Percentiles rank a stretch among this genome's conserved stretches.
Evolutionary conservation across 2,329 filamentous ascomycete genomes (phyloP).

Genomic region (Botrytis galanthina): DNA sequence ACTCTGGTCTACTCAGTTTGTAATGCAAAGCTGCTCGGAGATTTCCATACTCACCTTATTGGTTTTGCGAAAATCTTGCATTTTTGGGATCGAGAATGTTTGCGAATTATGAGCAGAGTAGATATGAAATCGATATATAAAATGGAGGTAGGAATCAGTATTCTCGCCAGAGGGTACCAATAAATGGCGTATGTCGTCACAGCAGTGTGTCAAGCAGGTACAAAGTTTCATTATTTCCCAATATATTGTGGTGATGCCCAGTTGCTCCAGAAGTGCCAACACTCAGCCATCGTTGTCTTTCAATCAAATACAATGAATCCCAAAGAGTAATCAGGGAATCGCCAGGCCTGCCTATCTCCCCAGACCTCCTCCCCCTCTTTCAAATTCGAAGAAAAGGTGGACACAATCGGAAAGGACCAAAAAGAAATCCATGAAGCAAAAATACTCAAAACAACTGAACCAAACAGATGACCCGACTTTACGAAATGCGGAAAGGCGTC

Average conservation of each 20-base stretch:
- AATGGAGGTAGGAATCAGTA: no score
- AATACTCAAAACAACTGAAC: neutral
- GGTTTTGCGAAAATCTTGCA: neutral
- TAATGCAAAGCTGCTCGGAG: neutral
- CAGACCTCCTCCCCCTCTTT: no score
- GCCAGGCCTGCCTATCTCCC: no score
- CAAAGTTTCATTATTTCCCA: no score
- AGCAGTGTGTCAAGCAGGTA: neutral
- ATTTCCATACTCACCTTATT: neutral
- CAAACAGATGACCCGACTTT: neutral
- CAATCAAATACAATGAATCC: neutral
- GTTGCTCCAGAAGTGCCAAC: no score
- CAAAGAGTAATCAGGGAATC: neutral
- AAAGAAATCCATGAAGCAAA: neutral
- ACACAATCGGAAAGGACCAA: neutral
- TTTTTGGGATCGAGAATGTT: neutral
- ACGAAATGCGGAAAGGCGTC: neutral
- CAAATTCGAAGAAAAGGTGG: neutral
- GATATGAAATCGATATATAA: neutral
- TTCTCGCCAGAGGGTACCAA: neutral
- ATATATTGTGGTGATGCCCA: no score
- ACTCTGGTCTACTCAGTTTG: neutral
- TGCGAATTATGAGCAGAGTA: neutral
- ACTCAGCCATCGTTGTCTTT: no score
- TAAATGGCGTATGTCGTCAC: neutral